Base-by-base conservation (phyloP, 306 rosid genomes). In the Leucaena leucocephala region DNA sequence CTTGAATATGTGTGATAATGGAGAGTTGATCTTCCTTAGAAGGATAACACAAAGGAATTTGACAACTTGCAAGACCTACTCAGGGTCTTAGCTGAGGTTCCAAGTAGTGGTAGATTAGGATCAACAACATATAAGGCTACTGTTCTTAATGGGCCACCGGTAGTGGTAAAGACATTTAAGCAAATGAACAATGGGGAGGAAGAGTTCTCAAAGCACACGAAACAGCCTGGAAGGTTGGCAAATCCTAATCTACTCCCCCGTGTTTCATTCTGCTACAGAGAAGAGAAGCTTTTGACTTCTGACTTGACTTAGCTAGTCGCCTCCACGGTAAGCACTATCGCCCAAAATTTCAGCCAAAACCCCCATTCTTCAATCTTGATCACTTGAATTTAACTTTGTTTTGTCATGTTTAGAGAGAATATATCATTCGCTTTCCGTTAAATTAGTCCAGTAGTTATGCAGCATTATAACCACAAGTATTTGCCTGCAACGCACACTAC, bases 31-130 rank as follows among this genome's bases (percentile, higher is more conserved):
- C 73, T 90, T 94, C 68, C 75, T 91, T 46, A 79, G 69, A 72
- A 84, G 40, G 90, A 65, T 2, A 4, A 85, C 16, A 75, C 35
- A 70, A 72, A 70, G 71, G 65, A 77, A 34, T 89, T 92, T 76
- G 90, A 80, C 44, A 5, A 50, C 57, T 61, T 89, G 81, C 88
- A 87, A 16, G 95, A 87, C 22, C 74, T 91, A 4, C 95, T 92
- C 3, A 82, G 90, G 70, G 97, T 97, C 22, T 81, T 92, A 7
- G 97, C 97, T 21, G 89, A 86, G 76, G 88, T 92, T 16, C 77
- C 91, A 71, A 97, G 97, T 0, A 87, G 91, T 83, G 95, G 97
- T 58, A 86, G 91, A 16, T 89, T 94, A 65, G 93, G 95, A 2
- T 91, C 93, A 10, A 86, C 93, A 10, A 86, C 95, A 11, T 92